Conservation (phyloP, 1,284 basidiomycete species). For the Schizophyllum amplum region DNA sequence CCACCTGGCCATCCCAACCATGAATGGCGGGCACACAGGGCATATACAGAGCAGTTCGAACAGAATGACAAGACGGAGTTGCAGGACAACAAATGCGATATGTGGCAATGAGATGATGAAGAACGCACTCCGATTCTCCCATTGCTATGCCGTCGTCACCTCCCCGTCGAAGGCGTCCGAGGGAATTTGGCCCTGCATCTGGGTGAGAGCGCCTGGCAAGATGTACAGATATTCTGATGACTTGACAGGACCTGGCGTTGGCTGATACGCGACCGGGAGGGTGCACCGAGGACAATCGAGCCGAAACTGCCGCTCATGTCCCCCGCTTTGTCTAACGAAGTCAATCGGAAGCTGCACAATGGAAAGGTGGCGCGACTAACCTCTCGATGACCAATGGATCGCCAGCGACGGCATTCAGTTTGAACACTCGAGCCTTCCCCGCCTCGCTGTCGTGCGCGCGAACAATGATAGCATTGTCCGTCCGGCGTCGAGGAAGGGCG, state of each 20-base stretch:
- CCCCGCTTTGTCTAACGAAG: conserved; percentile 30
- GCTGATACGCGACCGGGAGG: conserved; percentile 68
- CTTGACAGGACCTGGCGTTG: conserved; percentile 61
- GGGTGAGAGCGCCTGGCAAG: conserved; percentile 64
- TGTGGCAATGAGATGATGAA: background rate
- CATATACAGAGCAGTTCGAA: too few species aligned
- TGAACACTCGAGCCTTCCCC: conserved; percentile 64
- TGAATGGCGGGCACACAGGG: too few species aligned
- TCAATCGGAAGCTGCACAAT: background rate
- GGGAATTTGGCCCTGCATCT: conserved; percentile 72
- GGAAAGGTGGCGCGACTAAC: conserved; percentile 25
- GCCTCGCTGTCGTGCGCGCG: conserved; percentile 52
- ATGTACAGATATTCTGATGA: conserved; percentile 69
- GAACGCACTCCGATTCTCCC: background rate
- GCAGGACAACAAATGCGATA: too few species aligned
- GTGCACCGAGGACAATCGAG: conserved; percentile 71
- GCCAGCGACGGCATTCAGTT: conserved; percentile 57
- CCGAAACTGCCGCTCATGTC: conserved; percentile 69
- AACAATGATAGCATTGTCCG: conserved; percentile 67
- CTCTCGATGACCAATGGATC: conserved; percentile 68
- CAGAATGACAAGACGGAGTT: too few species aligned
- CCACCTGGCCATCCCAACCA: too few species aligned
- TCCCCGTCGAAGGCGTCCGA: conserved; percentile 67
- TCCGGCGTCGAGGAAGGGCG: conserved; percentile 60
- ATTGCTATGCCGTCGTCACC: conserved; percentile 11